Evolutionary conservation across 345 rosid species (phyloP).

Genomic region (Melaleuca quinquenervia): DNA sequence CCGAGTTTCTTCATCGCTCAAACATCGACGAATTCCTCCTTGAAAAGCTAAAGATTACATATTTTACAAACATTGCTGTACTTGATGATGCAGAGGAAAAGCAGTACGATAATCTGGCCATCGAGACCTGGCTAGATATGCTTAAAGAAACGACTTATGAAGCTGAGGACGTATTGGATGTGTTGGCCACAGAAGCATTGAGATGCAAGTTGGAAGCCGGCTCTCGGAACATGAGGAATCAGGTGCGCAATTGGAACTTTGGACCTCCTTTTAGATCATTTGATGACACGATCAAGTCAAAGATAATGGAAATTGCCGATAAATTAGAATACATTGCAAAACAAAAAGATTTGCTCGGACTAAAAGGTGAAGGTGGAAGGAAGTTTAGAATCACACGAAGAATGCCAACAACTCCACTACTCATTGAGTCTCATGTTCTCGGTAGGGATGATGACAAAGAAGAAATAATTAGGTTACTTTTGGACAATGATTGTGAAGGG

Average conservation of each 20-base stretch:
- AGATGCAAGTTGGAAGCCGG: background rate
- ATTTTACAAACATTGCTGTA: background rate
- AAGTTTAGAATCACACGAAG: background rate
- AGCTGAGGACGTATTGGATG: conserved; percentile 18
- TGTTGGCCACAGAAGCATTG: conserved; percentile 10
- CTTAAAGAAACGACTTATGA: conserved; percentile 9
- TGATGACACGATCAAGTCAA: background rate
- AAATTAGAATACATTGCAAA: background rate
- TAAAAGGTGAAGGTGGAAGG: background rate
- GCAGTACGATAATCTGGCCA: background rate
- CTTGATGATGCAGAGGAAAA: conserved; percentile 19
- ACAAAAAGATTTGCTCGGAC: background rate
- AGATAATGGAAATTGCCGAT: conserved; percentile 2
- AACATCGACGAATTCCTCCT: background rate
- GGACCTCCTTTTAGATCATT: background rate
- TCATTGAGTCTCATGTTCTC: conserved; percentile 1
- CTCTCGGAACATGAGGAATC: background rate
- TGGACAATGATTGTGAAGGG: background rate
- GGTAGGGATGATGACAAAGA: conserved; percentile 9
- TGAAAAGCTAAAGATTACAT: conserved; percentile 1
- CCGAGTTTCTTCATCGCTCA: background rate
- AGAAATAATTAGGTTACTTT: background rate
- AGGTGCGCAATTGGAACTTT: background rate
- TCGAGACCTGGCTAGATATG: conserved; percentile 6
- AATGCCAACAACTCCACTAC: conserved; percentile 1